Base-by-base conservation (phyloP, 2,329 filamentous ascomycete species). In the Paraconiothyrium brasiliense region DNA sequence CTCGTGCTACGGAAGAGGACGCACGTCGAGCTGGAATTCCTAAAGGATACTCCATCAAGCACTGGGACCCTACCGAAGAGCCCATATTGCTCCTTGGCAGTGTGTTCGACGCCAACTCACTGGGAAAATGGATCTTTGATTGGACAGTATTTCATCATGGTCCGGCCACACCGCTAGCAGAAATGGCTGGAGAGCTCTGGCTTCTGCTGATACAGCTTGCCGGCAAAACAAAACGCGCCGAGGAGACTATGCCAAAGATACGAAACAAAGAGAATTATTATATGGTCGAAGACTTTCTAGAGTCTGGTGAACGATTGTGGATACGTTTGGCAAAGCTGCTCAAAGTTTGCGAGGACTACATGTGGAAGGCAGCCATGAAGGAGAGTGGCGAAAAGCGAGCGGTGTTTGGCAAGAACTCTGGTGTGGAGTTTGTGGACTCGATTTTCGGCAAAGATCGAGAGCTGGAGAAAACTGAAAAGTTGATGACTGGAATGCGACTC, bases 111-210 rank as follows among this genome's bases (percentile, higher is more conserved):
- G 92, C 94, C 75, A 97, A 98, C 85, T 97, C 93, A 27, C 86
- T 99, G 32, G 95, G 95, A 74, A 97, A 97, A 82, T 99, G 95
- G 95, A 96, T 99, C 75, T 99, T 97, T 81, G 95, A 99, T 85
- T 99, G 95, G 95, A 37, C 35, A 37, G 35, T 37, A 37, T 37
- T 5, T 9, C 10, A 11, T 37, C 35, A 37, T 9, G 35, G 35
- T 37, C 2, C 35, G 2, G 8, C 79, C 3, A 37, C 35, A 10
- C 13, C 35, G 2, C 13, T 37, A 10, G 2, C 35, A 37, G 35
- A 37, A 37, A 37, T 37, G 35, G 35, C 35, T 4, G 13, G 35
- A 3, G 35, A 37, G 8, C 35, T 37, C 35, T 37, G 35, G 35
- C 35, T 37, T 37, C 35, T 37, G 8, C 8, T 37, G 9, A 37